These are phyloP conservation scores for Syncephalastrum contaminatum DNA, from an alignment of 371 early-diverging fungal genomes.

Conservation along the genomic window DNA sequence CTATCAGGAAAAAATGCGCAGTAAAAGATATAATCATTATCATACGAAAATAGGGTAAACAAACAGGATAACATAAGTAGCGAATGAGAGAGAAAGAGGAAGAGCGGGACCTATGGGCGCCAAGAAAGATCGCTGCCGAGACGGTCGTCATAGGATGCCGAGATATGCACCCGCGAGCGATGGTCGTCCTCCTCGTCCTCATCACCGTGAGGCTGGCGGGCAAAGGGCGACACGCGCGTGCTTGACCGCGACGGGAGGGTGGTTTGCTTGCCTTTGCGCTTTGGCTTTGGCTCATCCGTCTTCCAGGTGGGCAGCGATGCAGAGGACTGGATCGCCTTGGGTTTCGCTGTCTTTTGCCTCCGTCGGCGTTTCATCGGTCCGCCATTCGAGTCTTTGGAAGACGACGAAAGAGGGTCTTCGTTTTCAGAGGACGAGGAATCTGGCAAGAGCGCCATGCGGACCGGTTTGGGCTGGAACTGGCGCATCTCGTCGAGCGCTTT, in stretches of 20 bases:
- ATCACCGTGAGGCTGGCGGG: conserved; percentile 4
- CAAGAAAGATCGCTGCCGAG: conserved; percentile 6
- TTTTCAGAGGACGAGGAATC: conserved; percentile 15
- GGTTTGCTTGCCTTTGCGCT: neutral
- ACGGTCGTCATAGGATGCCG: conserved; percentile 46
- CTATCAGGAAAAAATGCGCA: no score
- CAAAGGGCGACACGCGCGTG: conserved; percentile 18
- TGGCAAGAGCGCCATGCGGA: conserved; percentile 3
- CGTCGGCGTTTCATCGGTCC: conserved; percentile 11
- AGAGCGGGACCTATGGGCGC: no score
- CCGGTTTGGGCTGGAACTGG: conserved; percentile 18
- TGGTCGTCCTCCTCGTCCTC: no score
- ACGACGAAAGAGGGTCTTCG: conserved; percentile 6
- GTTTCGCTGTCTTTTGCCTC: conserved; percentile 25
- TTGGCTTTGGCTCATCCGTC: conserved; percentile 12
- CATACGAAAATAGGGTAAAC: no score
- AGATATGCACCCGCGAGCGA: conserved; percentile 19
- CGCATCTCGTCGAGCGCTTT: conserved; percentile 48
- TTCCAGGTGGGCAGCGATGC: conserved; percentile 45
- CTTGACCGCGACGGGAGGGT: conserved; percentile 7
- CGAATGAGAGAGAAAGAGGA: no score
- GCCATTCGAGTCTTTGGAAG: conserved; percentile 9
- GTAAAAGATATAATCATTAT: no score
- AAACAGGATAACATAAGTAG: no score
- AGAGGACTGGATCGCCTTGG: conserved; percentile 33